A percentile compares a stretch with the other conserved stretches of the same genome.
Evolutionary conservation across 805 yeast species (phyloP).

Genomic region (Candida broadrunensis): DNA sequence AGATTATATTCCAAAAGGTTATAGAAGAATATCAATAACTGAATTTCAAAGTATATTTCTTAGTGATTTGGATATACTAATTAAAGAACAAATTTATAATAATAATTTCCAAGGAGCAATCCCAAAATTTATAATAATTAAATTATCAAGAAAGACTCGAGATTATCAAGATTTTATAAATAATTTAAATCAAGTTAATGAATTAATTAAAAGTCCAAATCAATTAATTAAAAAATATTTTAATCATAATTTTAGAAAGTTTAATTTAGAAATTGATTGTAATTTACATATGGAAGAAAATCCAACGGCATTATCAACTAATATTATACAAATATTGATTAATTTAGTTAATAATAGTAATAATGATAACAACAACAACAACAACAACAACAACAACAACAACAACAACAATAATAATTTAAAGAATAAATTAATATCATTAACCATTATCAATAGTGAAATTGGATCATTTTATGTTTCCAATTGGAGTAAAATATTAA

Average conservation of each 20-base stretch:
- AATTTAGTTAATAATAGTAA: slow-evolving; percentile 7
- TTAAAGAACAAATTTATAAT: too few species aligned
- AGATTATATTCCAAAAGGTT: too few species aligned
- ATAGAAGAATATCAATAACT: too few species aligned
- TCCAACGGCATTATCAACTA: slow-evolving; percentile 29
- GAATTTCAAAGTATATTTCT: too few species aligned
- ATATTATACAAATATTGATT: slow-evolving; percentile 21
- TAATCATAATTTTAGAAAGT: slow-evolving; percentile 9
- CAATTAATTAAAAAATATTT: too few species aligned
- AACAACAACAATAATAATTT: slow-evolving; percentile 12
- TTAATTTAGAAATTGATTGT: slow-evolving; percentile 25
- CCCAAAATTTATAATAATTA: slow-evolving; percentile 1
- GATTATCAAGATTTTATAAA: slow-evolving; percentile 8
- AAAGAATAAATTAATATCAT: slow-evolving; percentile 13
- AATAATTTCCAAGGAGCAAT: not conserved
- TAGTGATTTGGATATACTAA: too few species aligned
- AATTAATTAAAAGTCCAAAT: too few species aligned
- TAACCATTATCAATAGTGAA: slow-evolving; percentile 30
- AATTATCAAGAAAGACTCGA: slow-evolving; percentile 3
- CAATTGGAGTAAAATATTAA: slow-evolving; percentile 30
- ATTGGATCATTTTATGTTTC: slow-evolving; percentile 28
- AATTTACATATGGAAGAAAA: slow-evolving; percentile 22
- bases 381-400: too few species aligned
- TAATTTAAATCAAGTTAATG: slow-evolving; percentile 4
- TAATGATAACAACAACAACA: too few species aligned